A percentile compares a stretch with the other conserved stretches of the same genome.
Conservation (phyloP, 306 rosid species). For the Hippophae rhamnoides region DNA sequence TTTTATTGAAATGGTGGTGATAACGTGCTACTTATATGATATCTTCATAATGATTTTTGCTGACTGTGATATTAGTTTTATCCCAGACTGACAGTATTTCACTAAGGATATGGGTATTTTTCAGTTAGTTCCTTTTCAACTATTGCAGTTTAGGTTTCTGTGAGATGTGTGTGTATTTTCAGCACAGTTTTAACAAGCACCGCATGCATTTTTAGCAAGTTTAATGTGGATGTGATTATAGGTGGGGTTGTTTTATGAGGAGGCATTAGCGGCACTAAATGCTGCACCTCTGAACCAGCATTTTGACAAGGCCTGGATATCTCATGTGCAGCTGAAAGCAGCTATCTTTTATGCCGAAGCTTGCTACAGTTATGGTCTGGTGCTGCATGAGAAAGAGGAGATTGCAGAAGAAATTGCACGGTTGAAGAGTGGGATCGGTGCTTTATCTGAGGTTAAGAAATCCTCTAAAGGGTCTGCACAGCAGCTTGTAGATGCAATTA, state of each 20-base stretch:
- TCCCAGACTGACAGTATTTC: too few relatives aligned
- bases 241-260: conserved; percentile 93
- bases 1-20: too few relatives aligned
- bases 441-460: conserved; percentile 59
- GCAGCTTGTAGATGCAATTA: conserved; percentile 75
- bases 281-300: conserved; percentile 70
- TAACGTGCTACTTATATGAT: too few relatives aligned
- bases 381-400: conserved; percentile 88
- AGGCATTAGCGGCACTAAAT: conserved; percentile 72
- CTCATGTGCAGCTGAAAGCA: conserved; percentile 81
- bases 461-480: conserved; percentile 68
- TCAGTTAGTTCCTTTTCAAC: not conserved
- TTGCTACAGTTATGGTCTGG: conserved; percentile 73
- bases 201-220: conserved; percentile 14
- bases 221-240: conserved; percentile 26
- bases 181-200: not conserved
- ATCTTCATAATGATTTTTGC: too few relatives aligned
- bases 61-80: too few relatives aligned
- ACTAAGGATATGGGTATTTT: too few relatives aligned
- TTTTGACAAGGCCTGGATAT: conserved; percentile 83
- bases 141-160: not conserved
- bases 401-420: conserved; percentile 93
- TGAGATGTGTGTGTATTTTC: not conserved
- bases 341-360: conserved; percentile 78
- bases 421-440: conserved; percentile 53